Evolutionary conservation across 805 yeast species (phyloP).

Genomic region (Kodamaea fukazawae): DNA sequence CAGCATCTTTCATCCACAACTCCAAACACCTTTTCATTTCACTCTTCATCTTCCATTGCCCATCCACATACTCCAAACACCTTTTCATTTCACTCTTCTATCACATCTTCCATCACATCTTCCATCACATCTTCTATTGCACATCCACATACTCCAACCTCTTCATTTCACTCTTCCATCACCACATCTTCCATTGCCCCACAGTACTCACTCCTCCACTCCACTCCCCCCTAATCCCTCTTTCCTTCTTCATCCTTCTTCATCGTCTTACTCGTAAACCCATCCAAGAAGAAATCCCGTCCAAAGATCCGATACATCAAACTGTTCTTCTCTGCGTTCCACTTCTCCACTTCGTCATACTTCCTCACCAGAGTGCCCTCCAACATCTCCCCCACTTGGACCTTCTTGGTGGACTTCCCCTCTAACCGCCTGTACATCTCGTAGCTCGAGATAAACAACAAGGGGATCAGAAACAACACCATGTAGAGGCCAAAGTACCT

Average conservation of each 20-base stretch:
- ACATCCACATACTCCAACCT: too few relatives aligned
- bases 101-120: too few relatives aligned
- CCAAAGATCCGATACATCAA: constrained; percentile 40
- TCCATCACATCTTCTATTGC: too few relatives aligned
- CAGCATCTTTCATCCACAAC: too few relatives aligned
- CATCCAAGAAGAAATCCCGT: constrained; percentile 41
- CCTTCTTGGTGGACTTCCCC: constrained; percentile 40
- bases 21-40: too few relatives aligned
- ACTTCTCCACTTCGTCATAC: constrained; percentile 39
- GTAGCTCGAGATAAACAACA: constrained; percentile 30
- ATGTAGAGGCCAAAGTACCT: constrained; percentile 38
- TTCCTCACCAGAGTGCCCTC: constrained; percentile 32
- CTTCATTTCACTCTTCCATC: too few relatives aligned
- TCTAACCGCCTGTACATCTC: constrained; percentile 37
- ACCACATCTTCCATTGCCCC: too few relatives aligned
- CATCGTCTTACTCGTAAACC: constrained; percentile 43
- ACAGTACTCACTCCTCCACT: too few relatives aligned
- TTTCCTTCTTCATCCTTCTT: constrained; percentile 1
- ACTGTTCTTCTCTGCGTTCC: constrained; percentile 37
- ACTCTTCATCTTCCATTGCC: too few relatives aligned
- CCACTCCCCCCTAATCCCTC: neutral
- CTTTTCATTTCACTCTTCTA: too few relatives aligned
- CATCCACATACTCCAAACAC: too few relatives aligned
- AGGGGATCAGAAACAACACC: constrained; percentile 38
- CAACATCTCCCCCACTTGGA: constrained; percentile 39